phyloP scores from a whole-genome alignment of 2,329 filamentous ascomycete species.

The Beauveria pseudobassiana region DNA sequence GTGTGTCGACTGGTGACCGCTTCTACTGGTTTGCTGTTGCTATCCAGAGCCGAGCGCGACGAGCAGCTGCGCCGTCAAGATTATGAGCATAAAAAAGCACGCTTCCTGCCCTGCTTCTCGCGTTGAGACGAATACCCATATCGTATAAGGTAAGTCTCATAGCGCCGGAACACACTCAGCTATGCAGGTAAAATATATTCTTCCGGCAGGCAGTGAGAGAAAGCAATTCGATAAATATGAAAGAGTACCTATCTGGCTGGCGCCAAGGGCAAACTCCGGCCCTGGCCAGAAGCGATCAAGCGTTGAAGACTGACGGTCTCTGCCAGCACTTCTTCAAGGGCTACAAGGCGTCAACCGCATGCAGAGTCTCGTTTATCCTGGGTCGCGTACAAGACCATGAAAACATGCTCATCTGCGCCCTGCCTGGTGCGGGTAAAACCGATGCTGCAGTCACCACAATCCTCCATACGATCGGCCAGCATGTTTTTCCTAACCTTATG shows the following conservation, averaged over 20 bases:
- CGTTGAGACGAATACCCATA: constrained; percentile 82
- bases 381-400: constrained; percentile 94
- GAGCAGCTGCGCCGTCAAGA: constrained; percentile 70
- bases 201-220: constrained; percentile 69
- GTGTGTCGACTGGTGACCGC: constrained; percentile 24
- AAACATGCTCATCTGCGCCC: constrained; percentile 98
- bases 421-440: constrained; percentile 95
- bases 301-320: constrained; percentile 78
- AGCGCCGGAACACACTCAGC: constrained; percentile 75
- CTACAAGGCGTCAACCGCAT: constrained; percentile 92
- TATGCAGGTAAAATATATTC: constrained; percentile 72
- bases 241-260: constrained; percentile 80
- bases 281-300: constrained; percentile 59
- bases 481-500: constrained; percentile 70
- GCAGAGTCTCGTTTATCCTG: constrained; percentile 93
- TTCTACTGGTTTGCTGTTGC: constrained; percentile 46
- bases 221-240: constrained; percentile 70
- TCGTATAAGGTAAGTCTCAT: constrained; percentile 78
- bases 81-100: constrained; percentile 78
- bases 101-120: too few species aligned
- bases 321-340: constrained; percentile 91
- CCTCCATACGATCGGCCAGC: constrained; percentile 81
- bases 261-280: constrained; percentile 65
- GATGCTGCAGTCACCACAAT: constrained; percentile 97
- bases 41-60: constrained; percentile 71